These are phyloP conservation scores for Ophiostoma himal-ulmi DNA, from an alignment of 2,329 filamentous ascomycete genomes.

Conservation along the genomic window DNA sequence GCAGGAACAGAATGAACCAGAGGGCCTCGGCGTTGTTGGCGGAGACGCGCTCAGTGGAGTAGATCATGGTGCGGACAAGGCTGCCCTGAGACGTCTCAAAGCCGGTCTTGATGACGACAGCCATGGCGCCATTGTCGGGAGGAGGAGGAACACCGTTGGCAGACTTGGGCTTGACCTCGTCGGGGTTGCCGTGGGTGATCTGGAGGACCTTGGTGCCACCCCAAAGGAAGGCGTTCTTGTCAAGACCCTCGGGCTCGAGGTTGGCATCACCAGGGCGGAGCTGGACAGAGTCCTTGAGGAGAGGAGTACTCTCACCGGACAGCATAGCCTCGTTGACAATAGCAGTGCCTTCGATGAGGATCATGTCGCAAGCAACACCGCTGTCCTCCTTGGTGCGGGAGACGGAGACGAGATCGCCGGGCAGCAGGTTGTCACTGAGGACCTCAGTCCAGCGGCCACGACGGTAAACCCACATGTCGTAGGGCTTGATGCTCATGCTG, in stretches of 20 bases:
- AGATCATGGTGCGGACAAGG: conserved; percentile 98
- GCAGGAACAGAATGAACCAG: conserved; percentile 94
- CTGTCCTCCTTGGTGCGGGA: conserved; percentile 93
- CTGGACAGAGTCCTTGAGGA: conserved; percentile 93
- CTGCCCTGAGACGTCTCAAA: conserved; percentile 98
- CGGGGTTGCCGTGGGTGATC: conserved; percentile 77
- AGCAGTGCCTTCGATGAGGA: conserved; percentile 86
- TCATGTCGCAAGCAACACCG: conserved; percentile 94
- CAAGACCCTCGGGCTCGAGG: conserved; percentile 82
- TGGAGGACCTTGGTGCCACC: conserved; percentile 97
- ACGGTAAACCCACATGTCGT: conserved; percentile 86
- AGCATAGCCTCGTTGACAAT: conserved; percentile 99
- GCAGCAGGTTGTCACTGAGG: conserved; percentile 83
- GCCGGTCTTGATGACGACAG: conserved; percentile 91
- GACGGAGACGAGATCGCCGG: conserved; percentile 88
- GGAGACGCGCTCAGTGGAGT: conserved; percentile 97
- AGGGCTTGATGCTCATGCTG: conserved; percentile 99
- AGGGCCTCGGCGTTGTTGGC: conserved; percentile 94
- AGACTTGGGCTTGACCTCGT: conserved; percentile 65
- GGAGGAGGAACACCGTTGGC: conserved; percentile 73
- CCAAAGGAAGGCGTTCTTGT: conserved; percentile 95
- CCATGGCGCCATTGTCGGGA: conserved; percentile 89
- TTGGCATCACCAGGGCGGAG: conserved; percentile 73
- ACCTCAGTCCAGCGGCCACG: conserved; percentile 82
- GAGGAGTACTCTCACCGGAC: conserved; percentile 92